These are phyloP conservation scores for Beta lomatogona DNA, from an alignment of 179 eudicot species.

Conservation along the genomic window DNA sequence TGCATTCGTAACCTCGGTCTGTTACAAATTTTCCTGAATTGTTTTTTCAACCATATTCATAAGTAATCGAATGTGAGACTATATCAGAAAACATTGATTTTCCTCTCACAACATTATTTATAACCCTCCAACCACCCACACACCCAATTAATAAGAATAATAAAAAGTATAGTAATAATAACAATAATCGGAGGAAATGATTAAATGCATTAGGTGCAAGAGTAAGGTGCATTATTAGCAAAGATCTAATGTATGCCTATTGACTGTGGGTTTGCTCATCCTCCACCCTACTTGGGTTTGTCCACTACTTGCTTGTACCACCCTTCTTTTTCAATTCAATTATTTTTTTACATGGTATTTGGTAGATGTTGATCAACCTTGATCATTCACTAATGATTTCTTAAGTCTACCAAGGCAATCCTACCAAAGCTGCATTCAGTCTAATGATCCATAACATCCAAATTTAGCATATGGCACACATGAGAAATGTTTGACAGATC, in stretches of 20 bases:
- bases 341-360: slow-evolving; percentile 11
- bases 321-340: not conserved
- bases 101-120: no score
- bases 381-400: slow-evolving; percentile 11
- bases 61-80: no score
- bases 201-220: not conserved
- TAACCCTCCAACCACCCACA: no score
- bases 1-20: no score
- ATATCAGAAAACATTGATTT: no score
- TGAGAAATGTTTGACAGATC: not conserved
- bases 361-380: slow-evolving; percentile 29
- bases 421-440: not conserved
- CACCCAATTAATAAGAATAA: no score
- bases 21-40: no score
- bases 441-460: not conserved
- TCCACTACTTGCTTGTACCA: slow-evolving; percentile 18
- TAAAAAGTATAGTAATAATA: no score
- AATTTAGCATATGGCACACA: not conserved
- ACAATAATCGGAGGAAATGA: not conserved
- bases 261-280: slow-evolving; percentile 19
- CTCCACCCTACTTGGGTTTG: slow-evolving; percentile 19
- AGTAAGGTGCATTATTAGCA: slow-evolving; percentile 11
- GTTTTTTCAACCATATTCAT: no score
- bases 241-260: not conserved
- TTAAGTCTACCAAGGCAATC: not conserved